Base-by-base conservation (phyloP, 495 filamentous ascomycete species). In the Aspergillus incahuasiensis region DNA sequence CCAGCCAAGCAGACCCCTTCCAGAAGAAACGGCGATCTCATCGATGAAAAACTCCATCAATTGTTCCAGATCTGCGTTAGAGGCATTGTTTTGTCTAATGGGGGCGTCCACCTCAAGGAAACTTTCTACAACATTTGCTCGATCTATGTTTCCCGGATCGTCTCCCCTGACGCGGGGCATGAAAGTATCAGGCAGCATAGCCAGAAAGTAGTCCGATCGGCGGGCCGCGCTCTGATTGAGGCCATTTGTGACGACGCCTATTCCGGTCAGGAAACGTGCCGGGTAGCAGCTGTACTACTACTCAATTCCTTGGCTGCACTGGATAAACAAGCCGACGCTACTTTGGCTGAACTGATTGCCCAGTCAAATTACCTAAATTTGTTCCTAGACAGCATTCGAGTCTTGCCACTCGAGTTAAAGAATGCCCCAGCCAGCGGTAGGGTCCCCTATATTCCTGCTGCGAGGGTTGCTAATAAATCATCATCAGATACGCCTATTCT, bases 221-320 rank as follows among this genome's bases (percentile, higher is more conserved):
- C 86, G 32, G 91, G 94, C 49, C 86, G 89, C 57, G 80, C 84
- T 52, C 75, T 96, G 7, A 79, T 97, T 46, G 89, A 94, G 63
- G 83, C 89, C 13, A 79, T 96, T 54, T 97, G 91, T 66, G 92
- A 97, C 67, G 94, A 99, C 76, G 94, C 91, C 49, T 90, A 91
- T 68, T 84, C 84, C 56, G 90, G 90, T 16, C 86, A 92, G 66
- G 82, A 87, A 19, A 79, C 78, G 20, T 94, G 89, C 64, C 86
- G 92, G 53, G 85, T 92, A 15, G 84, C 92, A 4, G 89, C 94
- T 30, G 76, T 96, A 32, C 79, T 96, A 24, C 73, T 97, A 20
- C 73, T 90, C 24, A 85, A 87, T 20, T 74, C 90, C 16, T 75
- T 96, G 5, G 81, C 86, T 38, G 75, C 81, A 13, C 69, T 92